phyloP scores from a whole-genome alignment of 2,329 filamentous ascomycete species.

The Aspergillus fumigatus region DNA sequence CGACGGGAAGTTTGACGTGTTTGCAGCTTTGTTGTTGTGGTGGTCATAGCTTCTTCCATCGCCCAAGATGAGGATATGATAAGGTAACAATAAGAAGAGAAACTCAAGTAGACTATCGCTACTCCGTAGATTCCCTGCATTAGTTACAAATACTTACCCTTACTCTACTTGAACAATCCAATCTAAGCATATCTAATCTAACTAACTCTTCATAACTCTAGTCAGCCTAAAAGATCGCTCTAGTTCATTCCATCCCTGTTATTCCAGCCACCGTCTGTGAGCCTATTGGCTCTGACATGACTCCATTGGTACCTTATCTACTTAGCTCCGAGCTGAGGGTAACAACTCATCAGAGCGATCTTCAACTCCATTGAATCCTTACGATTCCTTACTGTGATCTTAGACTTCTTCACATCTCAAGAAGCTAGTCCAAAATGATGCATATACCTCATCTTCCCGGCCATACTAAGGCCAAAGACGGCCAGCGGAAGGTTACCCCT shows the following conservation, averaged over 20 bases:
- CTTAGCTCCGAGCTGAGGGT: background rate
- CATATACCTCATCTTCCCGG: slow-evolving; percentile 26
- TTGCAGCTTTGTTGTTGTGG: background rate
- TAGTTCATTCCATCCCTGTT: slow-evolving; percentile 12
- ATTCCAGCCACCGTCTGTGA: slow-evolving; percentile 12
- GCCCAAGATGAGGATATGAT: background rate
- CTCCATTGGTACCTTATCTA: slow-evolving; percentile 8
- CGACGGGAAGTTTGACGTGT: background rate
- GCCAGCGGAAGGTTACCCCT: slow-evolving; percentile 43
- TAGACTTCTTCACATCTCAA: slow-evolving; percentile 6
- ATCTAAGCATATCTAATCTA: slow-evolving; percentile 6
- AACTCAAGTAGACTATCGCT: background rate
- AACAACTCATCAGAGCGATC: background rate
- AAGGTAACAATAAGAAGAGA: background rate
- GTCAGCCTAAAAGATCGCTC: slow-evolving; percentile 8
- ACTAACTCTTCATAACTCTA: slow-evolving; percentile 1
- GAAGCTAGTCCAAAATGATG: slow-evolving; percentile 28
- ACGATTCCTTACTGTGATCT: background rate
- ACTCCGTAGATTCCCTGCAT: background rate
- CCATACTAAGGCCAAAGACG: slow-evolving; percentile 29
- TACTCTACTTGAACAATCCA: slow-evolving; percentile 3
- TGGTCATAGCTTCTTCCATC: background rate
- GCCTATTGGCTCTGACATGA: slow-evolving; percentile 14
- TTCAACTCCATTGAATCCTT: background rate
- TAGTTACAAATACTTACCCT: background rate